Base-by-base conservation (phyloP, 1,139 yeast genomes). In the Yamadazyma friedrichii region DNA sequence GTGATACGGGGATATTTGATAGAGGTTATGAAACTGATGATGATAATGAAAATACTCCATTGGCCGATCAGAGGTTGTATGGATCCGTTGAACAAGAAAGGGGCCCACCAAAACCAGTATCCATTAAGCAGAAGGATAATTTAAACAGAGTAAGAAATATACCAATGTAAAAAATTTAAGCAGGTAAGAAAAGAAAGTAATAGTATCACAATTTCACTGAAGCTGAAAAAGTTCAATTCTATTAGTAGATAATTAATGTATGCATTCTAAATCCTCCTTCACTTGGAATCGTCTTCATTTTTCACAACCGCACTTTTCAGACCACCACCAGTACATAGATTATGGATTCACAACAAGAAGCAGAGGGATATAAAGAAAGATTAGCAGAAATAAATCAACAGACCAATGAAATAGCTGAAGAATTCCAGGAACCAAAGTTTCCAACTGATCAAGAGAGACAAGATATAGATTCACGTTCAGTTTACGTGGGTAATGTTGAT, bases 401-500 rank as follows among this genome's bases (percentile, higher is more conserved):
- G 46, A 62, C 65, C 2, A 61, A 59, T 3, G 56, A 51, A 39
- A 50, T 62, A 35, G 46, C 61, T 39, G 50, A 62, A 4, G 54
- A 61, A 22, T 24, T 12, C 24, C 24, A 20, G 24, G 24, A 20
- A 20, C 24, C 24, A 20, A 20, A 20, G 24, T 20, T 20, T 8
- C 30, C 30, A 12, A 27, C 13, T 27, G 30, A 27, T 27, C 6
- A 20, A 22, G 69, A 62, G 35, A 74, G 65, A 48, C 55, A 65
- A 43, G 79, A 73, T 39, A 58, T 67, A 20, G 98, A 91, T 59
- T 75, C 88, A 3, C 76, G 94, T 45, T 85, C 95, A 1, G 75
- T 91, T 20, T 91, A 85, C 59, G 88, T 91, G 15, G 95, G 96
- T 15, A 88, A 88, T 55, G 94, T 91, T 17, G 95, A 88, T 54